Evolutionary conservation across 768 basidiomycete species (phyloP), one percentile per base, ranked within the genome.

Genomic region (Suillus decipiens): DNA sequence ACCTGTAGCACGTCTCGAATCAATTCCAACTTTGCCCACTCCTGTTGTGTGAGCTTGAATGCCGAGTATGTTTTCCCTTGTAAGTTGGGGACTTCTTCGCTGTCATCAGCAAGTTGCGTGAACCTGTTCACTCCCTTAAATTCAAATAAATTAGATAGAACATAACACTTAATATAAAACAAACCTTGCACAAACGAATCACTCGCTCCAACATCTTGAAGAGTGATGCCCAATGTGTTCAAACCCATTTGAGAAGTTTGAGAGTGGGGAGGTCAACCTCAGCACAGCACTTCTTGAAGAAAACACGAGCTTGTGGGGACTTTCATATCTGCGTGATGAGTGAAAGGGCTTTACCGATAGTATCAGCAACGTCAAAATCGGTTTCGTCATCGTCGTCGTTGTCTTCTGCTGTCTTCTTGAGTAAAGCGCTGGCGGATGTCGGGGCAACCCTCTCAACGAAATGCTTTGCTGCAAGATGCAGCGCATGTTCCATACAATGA

Each of bases 401-500:
- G 2, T 62, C 63, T 34, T 28, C 63, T 7, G 50, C 53, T 31
- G 62, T 22, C 47, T 59, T 41, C 15, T 60, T 45, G n/a, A 45
- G 56, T 17, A 67, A 17, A 19, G 59, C 66, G 3, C 17, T 50
- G 59, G 63, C 45, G 15, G 34, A 48, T 31, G 65, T 42, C 1
- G 65, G 72, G 31, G 67, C 65, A 1, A 77, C 62, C 5, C 66
- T 63, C 43, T 73, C 62, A 28, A 76, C 62, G 56, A 77, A 76
- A 28, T 70, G 67, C 19, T 68, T 66, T 1, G 72, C 73, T 12
- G 64, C 68, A 31, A 77, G 72, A 61, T 77, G 66, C 17, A 77
- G 54, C 0, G 67, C 63, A 55, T 77, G 76, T 59, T 77, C 76
- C 69, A 77, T 77, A 66, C 76, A 77, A 45, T 73, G 73, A 54